A percentile compares a stretch with the other conserved stretches of the same genome.
Conservation (phyloP, 371 early-diverging fungal species). For the Mortierella sp. region DNA sequence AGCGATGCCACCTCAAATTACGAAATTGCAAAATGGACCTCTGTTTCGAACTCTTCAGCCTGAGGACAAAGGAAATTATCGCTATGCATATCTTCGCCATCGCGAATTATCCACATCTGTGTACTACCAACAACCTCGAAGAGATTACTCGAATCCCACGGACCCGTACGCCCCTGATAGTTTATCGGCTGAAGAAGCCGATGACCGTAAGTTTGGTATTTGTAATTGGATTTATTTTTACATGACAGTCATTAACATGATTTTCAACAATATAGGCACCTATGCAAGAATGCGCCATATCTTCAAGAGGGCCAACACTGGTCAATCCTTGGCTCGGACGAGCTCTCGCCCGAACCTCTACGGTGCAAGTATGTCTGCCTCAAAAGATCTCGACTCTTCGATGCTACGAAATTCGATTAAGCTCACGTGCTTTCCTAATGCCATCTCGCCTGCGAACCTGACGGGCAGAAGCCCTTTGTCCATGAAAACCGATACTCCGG, state of each 20-base stretch:
- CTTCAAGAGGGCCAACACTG: conserved; percentile 13
- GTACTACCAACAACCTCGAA: conserved; percentile 15
- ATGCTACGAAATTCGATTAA: conserved; percentile 42
- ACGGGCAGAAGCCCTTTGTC: background rate
- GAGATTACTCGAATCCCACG: background rate
- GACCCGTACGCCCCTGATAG: background rate
- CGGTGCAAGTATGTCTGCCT: background rate
- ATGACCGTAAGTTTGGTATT: conserved; percentile 29
- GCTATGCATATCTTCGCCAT: conserved; percentile 17
- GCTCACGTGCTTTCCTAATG: conserved; percentile 50
- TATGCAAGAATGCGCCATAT: conserved; percentile 32
- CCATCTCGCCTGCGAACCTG: background rate
- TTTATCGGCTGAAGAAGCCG: conserved; percentile 15
- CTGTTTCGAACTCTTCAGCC: background rate
- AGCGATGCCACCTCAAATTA: background rate
- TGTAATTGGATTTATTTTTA: background rate
- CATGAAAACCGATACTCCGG: conserved; percentile 3
- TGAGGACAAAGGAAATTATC: background rate
- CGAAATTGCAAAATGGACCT: background rate
- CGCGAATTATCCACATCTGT: background rate
- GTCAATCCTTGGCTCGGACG: conserved; percentile 13
- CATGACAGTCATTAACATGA: background rate
- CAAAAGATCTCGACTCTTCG: conserved; percentile 19
- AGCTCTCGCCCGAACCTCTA: conserved; percentile 22
- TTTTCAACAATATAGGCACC: conserved; percentile 6